Evolutionary conservation across 176 grass and related monocot species (phyloP).

Genomic region (Poa annua): DNA sequence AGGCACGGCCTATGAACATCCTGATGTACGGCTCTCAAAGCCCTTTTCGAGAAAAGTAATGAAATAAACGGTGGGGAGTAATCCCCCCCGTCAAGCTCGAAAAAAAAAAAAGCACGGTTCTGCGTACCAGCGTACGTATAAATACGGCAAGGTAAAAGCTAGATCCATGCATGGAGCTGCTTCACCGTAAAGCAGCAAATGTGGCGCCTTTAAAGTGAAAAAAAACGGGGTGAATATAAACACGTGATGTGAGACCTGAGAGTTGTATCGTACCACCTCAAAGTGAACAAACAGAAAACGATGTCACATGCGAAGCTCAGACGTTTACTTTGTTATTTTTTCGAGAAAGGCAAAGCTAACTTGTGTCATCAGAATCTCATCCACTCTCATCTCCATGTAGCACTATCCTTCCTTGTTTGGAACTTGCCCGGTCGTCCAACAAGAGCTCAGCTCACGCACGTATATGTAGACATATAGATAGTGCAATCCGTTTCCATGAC

Average conservation of each 20-base stretch:
- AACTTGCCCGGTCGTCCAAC: not conserved
- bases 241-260: constrained; percentile 4
- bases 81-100: too few species aligned
- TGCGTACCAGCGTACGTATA: not conserved
- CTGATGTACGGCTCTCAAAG: too few species aligned
- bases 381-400: not conserved
- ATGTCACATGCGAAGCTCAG: not conserved
- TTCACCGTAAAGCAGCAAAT: not conserved
- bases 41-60: too few species aligned
- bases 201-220: constrained; percentile 29
- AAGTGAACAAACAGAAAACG: not conserved
- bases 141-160: constrained; percentile 27
- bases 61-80: too few species aligned
- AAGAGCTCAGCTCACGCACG: not conserved
- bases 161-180: not conserved
- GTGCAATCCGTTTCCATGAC: not conserved
- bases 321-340: too few species aligned
- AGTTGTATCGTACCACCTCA: not conserved
- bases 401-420: too few species aligned
- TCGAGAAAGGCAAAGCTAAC: too few species aligned
- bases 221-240: not conserved
- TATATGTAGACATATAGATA: not conserved
- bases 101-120: not conserved
- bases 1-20: too few species aligned
- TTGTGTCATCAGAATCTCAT: not conserved